Evolutionary conservation across 2,329 filamentous ascomycete genomes (phyloP), one percentile per base, ranked within the genome.

Genomic region (Dactylellina haptotyla): DNA sequence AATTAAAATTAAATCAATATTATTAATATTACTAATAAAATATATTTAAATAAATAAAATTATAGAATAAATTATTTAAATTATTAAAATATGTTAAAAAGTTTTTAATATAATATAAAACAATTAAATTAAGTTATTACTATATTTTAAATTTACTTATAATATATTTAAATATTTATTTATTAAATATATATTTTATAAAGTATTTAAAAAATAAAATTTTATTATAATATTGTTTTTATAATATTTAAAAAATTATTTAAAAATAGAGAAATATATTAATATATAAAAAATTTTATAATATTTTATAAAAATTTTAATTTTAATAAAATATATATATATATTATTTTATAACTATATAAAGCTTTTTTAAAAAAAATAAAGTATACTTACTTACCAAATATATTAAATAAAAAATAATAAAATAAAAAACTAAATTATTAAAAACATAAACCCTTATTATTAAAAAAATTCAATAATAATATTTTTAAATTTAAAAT

Each of bases 1-100:
- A 23, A 53, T 30, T 8, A 23, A 57, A 41, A 57, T 30, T 53
- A 56, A 41, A 39, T 53, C n/a, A 53, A 53, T 30, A 53, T 18
- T 18, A 4, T 53, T 30, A 32, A 53, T 53, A n/a, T 30, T n/a
- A 53, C 32, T 18, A 30, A 30, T 53, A 53, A 18, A 18, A 10
- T 53, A 53, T 18, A 10, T 30, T 30, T 43, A 43, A 43, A 53
- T 53, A 39, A 56, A 56, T 37, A 39, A 23, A 56, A 39, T 39
- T 4, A n/a, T 32, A 10, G 9, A 53, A 53, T 53, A 53, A 6
- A 30, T 53, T 53, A 53, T 53, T 53, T 30, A 53, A 30, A 53
- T 53, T 8, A 53, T 53, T 4, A n/a, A 48, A 48, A 48, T 48
- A 23, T 48, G 25, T 8, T 48, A 23, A 25, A 23, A 48, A 9